Conservation (phyloP, 768 basidiomycete species). For the Lanmaoa rubissima region DNA sequence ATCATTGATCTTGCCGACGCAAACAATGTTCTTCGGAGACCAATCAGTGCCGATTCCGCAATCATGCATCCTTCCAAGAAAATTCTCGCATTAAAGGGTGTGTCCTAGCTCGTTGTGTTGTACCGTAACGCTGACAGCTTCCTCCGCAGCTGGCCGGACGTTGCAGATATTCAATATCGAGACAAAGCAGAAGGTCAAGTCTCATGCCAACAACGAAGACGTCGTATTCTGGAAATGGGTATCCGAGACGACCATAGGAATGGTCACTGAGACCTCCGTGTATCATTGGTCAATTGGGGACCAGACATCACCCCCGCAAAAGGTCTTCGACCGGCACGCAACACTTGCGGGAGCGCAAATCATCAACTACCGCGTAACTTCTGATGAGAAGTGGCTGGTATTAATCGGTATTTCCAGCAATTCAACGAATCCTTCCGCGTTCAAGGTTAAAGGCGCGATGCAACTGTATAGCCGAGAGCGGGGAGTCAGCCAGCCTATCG, state of each 20-base stretch:
- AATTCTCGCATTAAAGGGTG: constrained; percentile 93
- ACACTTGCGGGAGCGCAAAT: constrained; percentile 95
- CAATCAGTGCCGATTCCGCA: constrained; percentile 97
- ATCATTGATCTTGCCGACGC: constrained; percentile 98
- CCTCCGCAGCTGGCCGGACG: constrained; percentile 74
- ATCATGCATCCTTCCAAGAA: constrained; percentile 98
- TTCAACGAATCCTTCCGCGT: constrained; percentile 87
- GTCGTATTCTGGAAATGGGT: constrained; percentile 99
- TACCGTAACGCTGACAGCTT: constrained; percentile 3
- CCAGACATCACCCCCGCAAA: constrained; percentile 75
- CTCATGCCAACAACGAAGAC: constrained; percentile 91
- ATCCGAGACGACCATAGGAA: constrained; percentile 83
- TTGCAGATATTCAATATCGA: constrained; percentile 98
- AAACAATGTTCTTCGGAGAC: constrained; percentile 93
- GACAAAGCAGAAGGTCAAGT: constrained; percentile 96
- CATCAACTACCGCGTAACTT: constrained; percentile 93
- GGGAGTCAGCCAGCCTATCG: constrained; percentile 95
- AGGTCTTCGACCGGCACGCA: constrained; percentile 95
- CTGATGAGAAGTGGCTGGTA: constrained; percentile 97
- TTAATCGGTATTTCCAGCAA: constrained; percentile 94
- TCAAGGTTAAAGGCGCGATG: constrained; percentile 99
- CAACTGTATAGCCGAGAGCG: constrained; percentile 94
- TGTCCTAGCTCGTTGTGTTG: background rate
- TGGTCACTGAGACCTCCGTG: constrained; percentile 93
- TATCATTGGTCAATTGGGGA: constrained; percentile 87